Conservation (phyloP, 2,329 filamentous ascomycete genomes). For the Ceratocystis colombiana region DNA sequence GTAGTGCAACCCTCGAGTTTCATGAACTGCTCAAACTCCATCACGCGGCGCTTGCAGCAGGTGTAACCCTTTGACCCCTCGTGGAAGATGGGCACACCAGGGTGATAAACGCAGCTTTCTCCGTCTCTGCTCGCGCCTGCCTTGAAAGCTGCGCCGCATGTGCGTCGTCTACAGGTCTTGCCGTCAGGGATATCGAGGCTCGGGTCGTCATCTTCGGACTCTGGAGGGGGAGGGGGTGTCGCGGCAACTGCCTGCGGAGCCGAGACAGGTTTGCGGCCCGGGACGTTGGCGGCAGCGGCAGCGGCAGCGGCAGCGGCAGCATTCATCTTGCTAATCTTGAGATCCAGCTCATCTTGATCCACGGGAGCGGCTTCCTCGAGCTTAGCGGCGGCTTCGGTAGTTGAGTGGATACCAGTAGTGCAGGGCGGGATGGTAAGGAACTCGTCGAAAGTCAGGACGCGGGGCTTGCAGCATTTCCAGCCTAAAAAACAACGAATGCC, state of each 20-base stretch:
- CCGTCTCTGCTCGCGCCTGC: slow-evolving; percentile 50
- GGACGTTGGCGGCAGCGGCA: slow-evolving; percentile 34
- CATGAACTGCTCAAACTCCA: slow-evolving; percentile 98
- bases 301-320: slow-evolving; percentile 35
- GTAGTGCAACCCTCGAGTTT: slow-evolving; percentile 85
- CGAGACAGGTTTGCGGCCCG: slow-evolving; percentile 35
- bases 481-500: slow-evolving; percentile 43
- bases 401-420: slow-evolving; percentile 85
- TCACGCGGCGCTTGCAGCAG: slow-evolving; percentile 87
- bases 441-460: slow-evolving; percentile 95
- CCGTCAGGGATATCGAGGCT: slow-evolving; percentile 61
- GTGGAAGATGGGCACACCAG: slow-evolving; percentile 86
- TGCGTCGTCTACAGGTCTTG: slow-evolving; percentile 65
- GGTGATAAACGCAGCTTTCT: slow-evolving; percentile 80
- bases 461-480: slow-evolving; percentile 98
- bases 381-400: slow-evolving; percentile 59
- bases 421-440: slow-evolving; percentile 89
- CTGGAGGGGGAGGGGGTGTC: slow-evolving; percentile 53
- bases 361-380: slow-evolving; percentile 48
- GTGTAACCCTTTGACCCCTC: slow-evolving; percentile 97
- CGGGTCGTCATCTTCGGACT: slow-evolving; percentile 82
- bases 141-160: slow-evolving; percentile 59
- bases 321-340: slow-evolving; percentile 47
- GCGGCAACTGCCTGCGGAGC: slow-evolving; percentile 40
- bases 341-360: slow-evolving; percentile 36